Base-by-base conservation (phyloP, 345 rosid species). In the Ceriops tagal region DNA sequence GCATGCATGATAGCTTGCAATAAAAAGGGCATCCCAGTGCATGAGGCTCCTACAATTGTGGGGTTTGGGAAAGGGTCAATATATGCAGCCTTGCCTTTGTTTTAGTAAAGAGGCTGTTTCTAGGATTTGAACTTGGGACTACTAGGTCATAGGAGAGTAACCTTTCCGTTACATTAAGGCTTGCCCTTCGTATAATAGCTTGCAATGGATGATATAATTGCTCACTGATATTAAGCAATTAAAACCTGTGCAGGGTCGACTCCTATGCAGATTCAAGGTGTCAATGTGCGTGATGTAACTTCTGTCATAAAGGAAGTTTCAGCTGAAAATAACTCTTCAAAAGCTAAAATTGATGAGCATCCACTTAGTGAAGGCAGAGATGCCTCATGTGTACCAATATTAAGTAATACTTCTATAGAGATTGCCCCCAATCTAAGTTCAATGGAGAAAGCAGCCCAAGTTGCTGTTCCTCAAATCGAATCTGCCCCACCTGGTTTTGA, bases 291-390 rank as follows among this genome's bases (percentile, higher is more conserved):
- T 43, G 53, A 65, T 53, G 58, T 35, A 62, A 55, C 71, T 71
- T 62, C 58, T 30, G 66, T 65, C 51, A 71, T 56, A 20, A 77
- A 61, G 64, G 70, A 67, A 4, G 64, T 52, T 62, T 31, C 77
- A 34, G 63, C 66, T 20, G 73, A 58, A 37, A 68, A 43, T 47
- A 37, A 30, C 62, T n/a, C 63, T 47, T 31, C 67, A 22, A 66
- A 39, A 34, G n/a, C 69, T 62, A 52, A 68, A 11, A 22, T 39
- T n/a, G 35, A 18, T 21, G 77, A 64, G 53, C 65, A 19, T 28
- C 19, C 32, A 22, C 49, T 62, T 22, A 60, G 51, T 64, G 76
- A 51, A 37, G 51, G 73, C 27, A 68, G 61, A 47, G n/a, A 37
- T 72, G 34, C 31, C 28, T 62, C 20, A 30, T 3, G 37, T 47